phyloP scores from a whole-genome alignment of 2,329 filamentous ascomycete species.

The Microcera coccophila region DNA sequence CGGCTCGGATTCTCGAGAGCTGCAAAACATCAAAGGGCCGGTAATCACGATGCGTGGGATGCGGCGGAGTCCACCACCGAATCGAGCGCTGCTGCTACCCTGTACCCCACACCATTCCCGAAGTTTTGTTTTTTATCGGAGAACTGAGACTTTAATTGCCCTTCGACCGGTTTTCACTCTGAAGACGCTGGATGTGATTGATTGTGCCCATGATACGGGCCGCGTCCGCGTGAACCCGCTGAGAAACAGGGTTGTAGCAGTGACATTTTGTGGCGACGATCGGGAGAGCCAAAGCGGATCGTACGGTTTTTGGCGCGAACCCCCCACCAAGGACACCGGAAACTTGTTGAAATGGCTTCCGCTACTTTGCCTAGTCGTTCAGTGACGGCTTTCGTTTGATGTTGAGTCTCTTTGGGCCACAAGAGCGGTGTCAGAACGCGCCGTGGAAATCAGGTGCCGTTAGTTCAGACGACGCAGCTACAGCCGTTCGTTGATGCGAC shows the following conservation, averaged over 20 bases:
- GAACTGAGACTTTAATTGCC: too few species aligned
- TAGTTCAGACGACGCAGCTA: conserved; percentile 1
- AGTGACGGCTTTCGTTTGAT: not conserved
- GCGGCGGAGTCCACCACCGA: not conserved
- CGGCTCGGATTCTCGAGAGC: not conserved
- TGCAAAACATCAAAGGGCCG: not conserved
- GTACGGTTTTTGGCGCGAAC: conserved; percentile 12
- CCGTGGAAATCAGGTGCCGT: not conserved
- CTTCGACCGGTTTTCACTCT: too few species aligned
- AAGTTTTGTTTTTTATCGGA: not conserved
- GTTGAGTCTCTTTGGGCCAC: not conserved
- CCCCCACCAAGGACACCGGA: not conserved
- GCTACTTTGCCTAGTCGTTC: not conserved
- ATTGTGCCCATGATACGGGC: conserved; percentile 3
- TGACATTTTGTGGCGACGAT: conserved; percentile 9
- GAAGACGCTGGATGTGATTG: too few species aligned
- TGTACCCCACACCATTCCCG: not conserved
- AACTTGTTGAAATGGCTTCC: not conserved
- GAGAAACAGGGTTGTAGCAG: conserved; percentile 2
- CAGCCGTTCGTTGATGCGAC: not conserved
- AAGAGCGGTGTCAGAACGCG: not conserved
- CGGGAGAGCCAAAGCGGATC: conserved; percentile 5
- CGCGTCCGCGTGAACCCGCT: conserved; percentile 7
- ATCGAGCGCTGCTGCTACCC: not conserved
- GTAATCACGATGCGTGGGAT: too few species aligned